Conservation (phyloP, 805 yeast species). For the Blastobotrys parvus region DNA sequence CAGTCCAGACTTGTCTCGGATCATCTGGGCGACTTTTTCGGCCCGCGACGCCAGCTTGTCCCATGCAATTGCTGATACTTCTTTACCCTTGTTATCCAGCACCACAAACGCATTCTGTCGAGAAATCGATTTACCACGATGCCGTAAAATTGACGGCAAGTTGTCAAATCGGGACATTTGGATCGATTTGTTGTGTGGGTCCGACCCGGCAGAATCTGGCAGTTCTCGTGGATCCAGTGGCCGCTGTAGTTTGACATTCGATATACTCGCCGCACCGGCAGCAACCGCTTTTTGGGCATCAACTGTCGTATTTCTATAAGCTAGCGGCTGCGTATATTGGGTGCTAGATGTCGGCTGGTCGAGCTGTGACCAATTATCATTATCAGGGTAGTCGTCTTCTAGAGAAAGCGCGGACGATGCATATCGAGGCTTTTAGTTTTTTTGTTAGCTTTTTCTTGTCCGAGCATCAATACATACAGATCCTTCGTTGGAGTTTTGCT, state of each 20-base stretch:
- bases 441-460: neutral
- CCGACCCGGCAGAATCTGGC: conserved; percentile 28
- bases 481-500: neutral
- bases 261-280: neutral
- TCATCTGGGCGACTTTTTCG: conserved; percentile 80
- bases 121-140: conserved; percentile 57
- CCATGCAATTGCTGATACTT: conserved; percentile 71
- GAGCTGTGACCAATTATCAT: neutral
- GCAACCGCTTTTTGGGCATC: conserved; percentile 10
- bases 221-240: conserved; percentile 58
- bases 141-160: conserved; percentile 62
- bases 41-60: conserved; percentile 76
- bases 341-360: neutral
- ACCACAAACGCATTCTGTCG: conserved; percentile 65
- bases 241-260: conserved; percentile 35
- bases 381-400: neutral
- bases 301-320: conserved; percentile 10
- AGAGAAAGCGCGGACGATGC: neutral
- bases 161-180: conserved; percentile 40
- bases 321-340: neutral
- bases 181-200: conserved; percentile 29
- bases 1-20: conserved; percentile 61
- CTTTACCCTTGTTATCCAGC: conserved; percentile 76
- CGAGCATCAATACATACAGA: neutral
- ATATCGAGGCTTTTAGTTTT: neutral